Percentiles rank a stretch among this genome's conserved stretches.
These are phyloP conservation scores for Agaricus subrufescens DNA, from an alignment of 768 basidiomycete species.

Conservation along the genomic window DNA sequence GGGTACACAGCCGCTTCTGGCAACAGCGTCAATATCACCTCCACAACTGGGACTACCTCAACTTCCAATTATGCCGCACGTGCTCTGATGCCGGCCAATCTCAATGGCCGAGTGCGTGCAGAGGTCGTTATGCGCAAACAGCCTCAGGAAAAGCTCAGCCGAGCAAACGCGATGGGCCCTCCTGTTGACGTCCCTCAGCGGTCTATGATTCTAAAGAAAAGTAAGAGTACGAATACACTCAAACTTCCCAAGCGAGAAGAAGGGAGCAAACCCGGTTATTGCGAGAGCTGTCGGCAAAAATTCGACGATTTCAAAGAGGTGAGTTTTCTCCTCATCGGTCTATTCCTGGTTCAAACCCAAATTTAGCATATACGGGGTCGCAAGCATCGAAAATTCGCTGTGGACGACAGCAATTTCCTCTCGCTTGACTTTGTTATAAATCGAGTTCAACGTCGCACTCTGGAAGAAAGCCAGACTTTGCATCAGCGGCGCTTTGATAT, in stretches of 20 bases:
- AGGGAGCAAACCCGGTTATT: slow-evolving; percentile 90
- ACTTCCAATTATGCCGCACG: slow-evolving; percentile 44
- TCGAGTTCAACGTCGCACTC: slow-evolving; percentile 47
- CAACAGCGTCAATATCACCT: slow-evolving; percentile 91
- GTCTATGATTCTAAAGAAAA: slow-evolving; percentile 57
- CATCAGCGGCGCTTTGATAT: slow-evolving; percentile 18
- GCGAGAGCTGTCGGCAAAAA: slow-evolving; percentile 90
- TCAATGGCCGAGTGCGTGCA: slow-evolving; percentile 54
- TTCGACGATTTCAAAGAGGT: slow-evolving; percentile 87
- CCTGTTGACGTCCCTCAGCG: slow-evolving; percentile 55
- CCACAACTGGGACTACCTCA: slow-evolving; percentile 84
- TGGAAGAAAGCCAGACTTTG: slow-evolving; percentile 25
- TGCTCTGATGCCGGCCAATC: slow-evolving; percentile 42
- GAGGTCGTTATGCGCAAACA: slow-evolving; percentile 42
- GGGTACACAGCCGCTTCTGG: slow-evolving; percentile 89
- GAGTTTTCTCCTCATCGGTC: slow-evolving; percentile 22
- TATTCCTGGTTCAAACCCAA: slow-evolving; percentile 2
- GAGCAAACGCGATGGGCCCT: slow-evolving; percentile 56
- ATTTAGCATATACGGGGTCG: slow-evolving; percentile 66
- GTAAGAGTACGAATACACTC: slow-evolving; percentile 77
- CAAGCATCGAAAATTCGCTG: slow-evolving; percentile 81
- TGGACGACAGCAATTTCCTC: slow-evolving; percentile 69
- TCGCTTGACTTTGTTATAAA: slow-evolving; percentile 73
- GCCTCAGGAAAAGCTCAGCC: slow-evolving; percentile 52
- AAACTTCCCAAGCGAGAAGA: slow-evolving; percentile 77